A percentile compares a stretch with the other conserved stretches of the same genome.
Evolutionary conservation across 1,139 yeast genomes (phyloP).

Genomic region (Sugiyamaella japonica): DNA sequence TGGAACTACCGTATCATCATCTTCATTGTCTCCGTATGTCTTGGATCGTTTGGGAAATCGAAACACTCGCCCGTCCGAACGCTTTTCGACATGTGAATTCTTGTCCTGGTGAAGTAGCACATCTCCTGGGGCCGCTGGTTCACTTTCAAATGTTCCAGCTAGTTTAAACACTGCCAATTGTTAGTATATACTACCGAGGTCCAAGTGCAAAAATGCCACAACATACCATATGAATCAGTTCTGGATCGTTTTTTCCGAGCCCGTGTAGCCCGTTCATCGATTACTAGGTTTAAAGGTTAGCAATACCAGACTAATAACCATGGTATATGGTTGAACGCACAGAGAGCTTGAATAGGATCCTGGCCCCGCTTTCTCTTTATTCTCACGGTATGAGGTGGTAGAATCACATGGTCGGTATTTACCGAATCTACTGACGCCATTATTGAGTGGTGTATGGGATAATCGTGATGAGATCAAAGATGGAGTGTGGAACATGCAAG

Average conservation of each 20-base stretch:
- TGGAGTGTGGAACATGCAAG: neutral
- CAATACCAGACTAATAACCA: neutral
- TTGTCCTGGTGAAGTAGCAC: slow-evolving; percentile 30
- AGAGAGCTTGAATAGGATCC: slow-evolving; percentile 81
- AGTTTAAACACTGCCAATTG: slow-evolving; percentile 53
- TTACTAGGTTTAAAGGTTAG: slow-evolving; percentile 31
- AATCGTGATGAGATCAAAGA: neutral
- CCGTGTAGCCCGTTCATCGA: slow-evolving; percentile 45
- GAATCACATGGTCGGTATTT: neutral
- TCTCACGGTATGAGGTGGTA: slow-evolving; percentile 52
- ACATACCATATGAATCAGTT: slow-evolving; percentile 31
- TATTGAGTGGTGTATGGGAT: neutral
- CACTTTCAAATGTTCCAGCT: slow-evolving; percentile 59
- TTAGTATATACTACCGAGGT: neutral
- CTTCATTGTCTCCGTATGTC: slow-evolving; percentile 20
- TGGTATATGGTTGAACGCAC: slow-evolving; percentile 36
- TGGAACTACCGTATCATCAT: slow-evolving; percentile 28
- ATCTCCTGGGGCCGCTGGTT: slow-evolving; percentile 30
- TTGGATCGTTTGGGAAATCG: slow-evolving; percentile 23
- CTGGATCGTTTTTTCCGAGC: slow-evolving; percentile 47
- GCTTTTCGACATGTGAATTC: slow-evolving; percentile 17
- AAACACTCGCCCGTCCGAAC: slow-evolving; percentile 25
- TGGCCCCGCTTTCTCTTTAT: slow-evolving; percentile 83
- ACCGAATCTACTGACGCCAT: slow-evolving; percentile 3
- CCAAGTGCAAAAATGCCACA: neutral